A percentile compares a stretch with the other conserved stretches of the same genome.
Evolutionary conservation across 768 basidiomycete species (phyloP).

Genomic region (Chalciporus chontae): DNA sequence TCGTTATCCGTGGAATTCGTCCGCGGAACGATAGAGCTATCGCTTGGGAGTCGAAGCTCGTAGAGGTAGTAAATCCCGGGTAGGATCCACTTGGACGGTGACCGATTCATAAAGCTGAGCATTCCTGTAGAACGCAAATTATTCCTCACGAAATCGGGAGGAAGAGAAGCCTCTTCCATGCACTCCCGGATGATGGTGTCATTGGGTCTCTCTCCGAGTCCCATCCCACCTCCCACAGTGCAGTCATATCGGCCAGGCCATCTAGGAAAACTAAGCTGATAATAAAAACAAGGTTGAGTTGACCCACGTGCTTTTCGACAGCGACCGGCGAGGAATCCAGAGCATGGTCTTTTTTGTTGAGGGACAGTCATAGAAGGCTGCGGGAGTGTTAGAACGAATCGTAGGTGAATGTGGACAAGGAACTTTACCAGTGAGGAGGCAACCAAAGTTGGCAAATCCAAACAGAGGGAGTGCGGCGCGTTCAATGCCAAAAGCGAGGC

Average conservation of each 20-base stretch:
- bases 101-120: constrained; percentile 40
- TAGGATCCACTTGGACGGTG: constrained; percentile 41
- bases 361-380: constrained; percentile 35
- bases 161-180: constrained; percentile 41
- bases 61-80: constrained; percentile 45
- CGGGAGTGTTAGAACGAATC: background rate
- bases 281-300: background rate
- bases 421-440: constrained; percentile 36
- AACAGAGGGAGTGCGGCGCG: constrained; percentile 44
- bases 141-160: constrained; percentile 32
- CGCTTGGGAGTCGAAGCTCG: constrained; percentile 38
- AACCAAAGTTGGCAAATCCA: constrained; percentile 43
- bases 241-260: constrained; percentile 39
- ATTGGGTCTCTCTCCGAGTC: constrained; percentile 35
- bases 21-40: constrained; percentile 32
- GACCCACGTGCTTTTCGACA: constrained; percentile 39
- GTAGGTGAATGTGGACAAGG: background rate
- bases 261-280: constrained; percentile 6
- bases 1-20: constrained; percentile 39
- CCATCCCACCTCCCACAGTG: constrained; percentile 43
- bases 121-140: constrained; percentile 34
- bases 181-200: constrained; percentile 40
- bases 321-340: constrained; percentile 42
- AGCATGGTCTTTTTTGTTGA: constrained; percentile 28
- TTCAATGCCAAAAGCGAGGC: constrained; percentile 38